Evolutionary conservation across 176 grass and related monocot genomes (phyloP).

Genomic region (Carex scoparia): DNA sequence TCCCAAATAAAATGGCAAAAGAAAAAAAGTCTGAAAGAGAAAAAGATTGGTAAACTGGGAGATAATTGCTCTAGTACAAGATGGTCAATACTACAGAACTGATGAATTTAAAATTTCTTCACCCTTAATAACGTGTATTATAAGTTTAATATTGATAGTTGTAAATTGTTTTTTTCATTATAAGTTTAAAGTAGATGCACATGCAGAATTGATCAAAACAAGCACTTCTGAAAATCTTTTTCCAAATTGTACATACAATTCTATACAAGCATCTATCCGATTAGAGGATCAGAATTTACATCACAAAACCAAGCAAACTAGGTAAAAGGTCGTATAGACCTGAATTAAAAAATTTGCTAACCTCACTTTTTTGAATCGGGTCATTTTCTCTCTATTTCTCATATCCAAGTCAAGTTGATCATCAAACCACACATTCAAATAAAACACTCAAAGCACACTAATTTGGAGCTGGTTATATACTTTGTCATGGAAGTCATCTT

Average conservation of each 20-base stretch:
- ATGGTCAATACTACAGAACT: no score
- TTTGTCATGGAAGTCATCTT: not conserved
- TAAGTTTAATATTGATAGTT: not conserved
- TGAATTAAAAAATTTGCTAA: not conserved
- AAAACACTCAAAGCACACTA: constrained; percentile 33
- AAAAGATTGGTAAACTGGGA: no score
- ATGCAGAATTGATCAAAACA: not conserved
- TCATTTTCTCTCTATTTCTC: constrained; percentile 6
- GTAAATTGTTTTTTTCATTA: not conserved
- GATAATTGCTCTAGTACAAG: no score
- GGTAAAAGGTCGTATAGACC: not conserved
- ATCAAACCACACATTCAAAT: constrained; percentile 13
- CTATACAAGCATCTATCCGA: not conserved
- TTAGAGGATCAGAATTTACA: not conserved
- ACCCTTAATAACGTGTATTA: not conserved
- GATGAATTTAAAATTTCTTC: not conserved
- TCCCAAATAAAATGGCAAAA: no score
- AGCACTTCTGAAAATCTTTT: not conserved
- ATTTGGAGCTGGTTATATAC: constrained; percentile 18
- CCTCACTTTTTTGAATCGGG: not conserved
- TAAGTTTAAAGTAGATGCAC: not conserved
- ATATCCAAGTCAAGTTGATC: not conserved
- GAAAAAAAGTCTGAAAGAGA: no score
- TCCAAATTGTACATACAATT: not conserved
- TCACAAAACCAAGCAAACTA: constrained; percentile 12